Conservation (phyloP, 352 stramenopile species). For the Detonula confervacea region DNA sequence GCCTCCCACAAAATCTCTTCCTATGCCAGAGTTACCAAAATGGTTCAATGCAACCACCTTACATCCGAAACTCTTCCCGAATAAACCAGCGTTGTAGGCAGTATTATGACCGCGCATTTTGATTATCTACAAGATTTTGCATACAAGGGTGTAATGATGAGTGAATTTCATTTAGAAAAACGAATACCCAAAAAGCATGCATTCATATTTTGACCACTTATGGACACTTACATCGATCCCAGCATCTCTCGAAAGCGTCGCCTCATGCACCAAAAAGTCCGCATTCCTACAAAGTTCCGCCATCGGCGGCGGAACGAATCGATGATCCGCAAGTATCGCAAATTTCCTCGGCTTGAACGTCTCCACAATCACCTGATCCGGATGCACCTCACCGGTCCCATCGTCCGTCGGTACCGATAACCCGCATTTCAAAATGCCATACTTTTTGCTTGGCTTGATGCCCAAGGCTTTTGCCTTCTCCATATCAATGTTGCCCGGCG, state of each 20-base stretch:
- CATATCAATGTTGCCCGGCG: conserved; percentile 63
- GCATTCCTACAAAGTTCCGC: conserved; percentile 67
- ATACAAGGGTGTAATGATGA: too few species aligned
- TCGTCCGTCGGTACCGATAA: conserved; percentile 70
- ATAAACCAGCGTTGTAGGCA: conserved; percentile 85
- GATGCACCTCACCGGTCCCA: conserved; percentile 52
- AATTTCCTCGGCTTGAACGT: conserved; percentile 59
- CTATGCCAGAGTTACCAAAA: conserved; percentile 66
- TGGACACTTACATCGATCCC: conserved; percentile 24
- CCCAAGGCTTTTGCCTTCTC: conserved; percentile 66
- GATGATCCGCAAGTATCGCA: conserved; percentile 71
- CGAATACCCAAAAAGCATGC: too few species aligned
- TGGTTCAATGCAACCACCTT: conserved; percentile 88
- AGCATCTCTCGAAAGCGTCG: conserved; percentile 74
- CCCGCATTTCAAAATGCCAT: conserved; percentile 73
- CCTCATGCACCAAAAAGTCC: conserved; percentile 90
- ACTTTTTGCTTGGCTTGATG: conserved; percentile 64
- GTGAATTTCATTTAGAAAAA: too few species aligned
- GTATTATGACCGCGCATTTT: conserved; percentile 86
- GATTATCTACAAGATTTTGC: conserved; percentile 15
- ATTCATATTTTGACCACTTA: conserved; percentile 9
- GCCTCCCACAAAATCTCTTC: conserved; percentile 15
- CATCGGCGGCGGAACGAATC: conserved; percentile 66
- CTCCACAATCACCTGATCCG: conserved; percentile 61
- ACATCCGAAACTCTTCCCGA: conserved; percentile 77